phyloP scores from a whole-genome alignment of 2,329 filamentous ascomycete genomes.

The Aspergillus tanneri region DNA sequence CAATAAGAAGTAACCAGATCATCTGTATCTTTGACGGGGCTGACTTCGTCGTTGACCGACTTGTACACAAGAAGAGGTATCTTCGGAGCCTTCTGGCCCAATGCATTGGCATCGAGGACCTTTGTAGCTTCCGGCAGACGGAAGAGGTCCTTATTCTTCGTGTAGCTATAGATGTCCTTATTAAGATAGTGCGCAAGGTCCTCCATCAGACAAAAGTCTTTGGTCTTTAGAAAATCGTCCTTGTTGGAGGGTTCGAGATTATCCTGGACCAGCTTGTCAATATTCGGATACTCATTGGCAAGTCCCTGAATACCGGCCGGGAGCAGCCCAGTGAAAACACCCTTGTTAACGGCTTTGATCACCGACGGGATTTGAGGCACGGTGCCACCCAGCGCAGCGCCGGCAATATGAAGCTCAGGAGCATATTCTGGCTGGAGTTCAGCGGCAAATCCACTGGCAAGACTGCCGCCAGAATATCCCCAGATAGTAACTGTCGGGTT shows the following conservation, averaged over 20 bases:
- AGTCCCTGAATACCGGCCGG: constrained; percentile 31
- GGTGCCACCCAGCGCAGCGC: constrained; percentile 52
- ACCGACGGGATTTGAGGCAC: constrained; percentile 44
- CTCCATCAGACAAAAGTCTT: constrained; percentile 22
- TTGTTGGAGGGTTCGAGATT: constrained; percentile 18
- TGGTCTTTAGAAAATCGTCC: constrained; percentile 22
- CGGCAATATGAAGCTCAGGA: constrained; percentile 38
- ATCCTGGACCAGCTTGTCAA: constrained; percentile 16
- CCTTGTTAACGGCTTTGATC: constrained; percentile 35
- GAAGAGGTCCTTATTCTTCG: constrained; percentile 21
- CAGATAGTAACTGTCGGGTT: constrained; percentile 47
- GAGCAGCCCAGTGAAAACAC: constrained; percentile 36
- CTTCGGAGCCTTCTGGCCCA: constrained; percentile 44
- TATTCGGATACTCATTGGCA: constrained; percentile 27
- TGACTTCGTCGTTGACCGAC: constrained; percentile 49
- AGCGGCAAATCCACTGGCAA: constrained; percentile 30
- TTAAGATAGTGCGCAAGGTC: constrained; percentile 19
- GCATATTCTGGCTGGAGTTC: constrained; percentile 19
- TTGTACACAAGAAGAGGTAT: constrained; percentile 56
- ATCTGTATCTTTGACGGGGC: constrained; percentile 47
- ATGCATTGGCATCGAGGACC: constrained; percentile 25
- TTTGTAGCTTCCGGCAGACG: constrained; percentile 7
- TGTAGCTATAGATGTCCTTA: constrained; percentile 24
- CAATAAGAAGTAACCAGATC: constrained; percentile 46
- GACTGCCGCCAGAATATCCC: constrained; percentile 58